Percentiles rank a stretch among this genome's conserved stretches.
Conservation (phyloP, 257 asterid species). For the Primulina eburnea region DNA sequence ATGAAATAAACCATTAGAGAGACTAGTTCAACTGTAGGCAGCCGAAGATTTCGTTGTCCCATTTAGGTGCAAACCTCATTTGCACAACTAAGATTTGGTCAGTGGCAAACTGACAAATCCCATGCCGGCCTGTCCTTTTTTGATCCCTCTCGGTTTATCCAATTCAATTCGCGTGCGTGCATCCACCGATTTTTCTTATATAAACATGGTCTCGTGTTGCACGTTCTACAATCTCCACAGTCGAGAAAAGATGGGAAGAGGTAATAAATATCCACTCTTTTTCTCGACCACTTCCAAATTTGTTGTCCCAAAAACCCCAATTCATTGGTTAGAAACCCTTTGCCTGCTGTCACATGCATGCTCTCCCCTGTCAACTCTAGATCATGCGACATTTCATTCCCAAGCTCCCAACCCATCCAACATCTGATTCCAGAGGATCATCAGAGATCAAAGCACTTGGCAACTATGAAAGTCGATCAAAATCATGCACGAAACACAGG, state of each 20-base stretch:
- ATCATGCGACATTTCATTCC: neutral
- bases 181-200: too few species aligned
- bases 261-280: neutral
- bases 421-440: neutral
- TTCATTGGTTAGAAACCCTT: neutral
- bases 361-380: neutral
- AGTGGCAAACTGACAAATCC: neutral
- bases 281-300: neutral
- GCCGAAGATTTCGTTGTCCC: neutral
- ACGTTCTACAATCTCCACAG: neutral
- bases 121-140: neutral
- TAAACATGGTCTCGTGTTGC: too few species aligned
- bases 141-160: neutral
- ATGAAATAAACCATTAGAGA: too few species aligned
- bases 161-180: neutral
- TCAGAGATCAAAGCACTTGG: neutral
- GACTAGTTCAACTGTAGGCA: neutral
- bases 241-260: neutral
- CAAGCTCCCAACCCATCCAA: neutral
- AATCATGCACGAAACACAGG: too few species aligned
- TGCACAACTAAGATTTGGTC: neutral
- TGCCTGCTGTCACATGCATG: neutral
- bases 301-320: neutral
- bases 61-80: neutral
- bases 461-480: neutral